phyloP scores from a whole-genome alignment of 1,284 basidiomycete genomes.

The Ganoderma meredithae region DNA sequence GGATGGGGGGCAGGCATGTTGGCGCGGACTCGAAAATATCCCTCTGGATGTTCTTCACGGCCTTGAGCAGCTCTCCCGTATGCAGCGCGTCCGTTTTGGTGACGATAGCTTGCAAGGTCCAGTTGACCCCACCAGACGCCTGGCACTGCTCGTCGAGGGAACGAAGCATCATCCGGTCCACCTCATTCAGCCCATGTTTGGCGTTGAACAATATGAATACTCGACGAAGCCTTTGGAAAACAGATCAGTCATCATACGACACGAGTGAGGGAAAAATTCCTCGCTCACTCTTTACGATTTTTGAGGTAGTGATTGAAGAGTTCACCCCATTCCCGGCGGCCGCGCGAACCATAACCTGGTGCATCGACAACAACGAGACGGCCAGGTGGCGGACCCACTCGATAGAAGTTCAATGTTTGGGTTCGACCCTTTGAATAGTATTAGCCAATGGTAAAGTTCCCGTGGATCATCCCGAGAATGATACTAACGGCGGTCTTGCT shows the following conservation, averaged over 20 bases:
- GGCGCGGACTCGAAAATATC: constrained; percentile 63
- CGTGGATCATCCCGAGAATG: constrained; percentile 2
- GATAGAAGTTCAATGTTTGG: constrained; percentile 73
- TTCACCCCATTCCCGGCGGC: constrained; percentile 75
- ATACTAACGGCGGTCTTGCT: constrained; percentile 72
- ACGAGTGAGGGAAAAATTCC: constrained; percentile 15
- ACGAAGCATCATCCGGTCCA: constrained; percentile 67
- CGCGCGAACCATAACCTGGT: constrained; percentile 79
- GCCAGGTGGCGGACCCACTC: constrained; percentile 61
- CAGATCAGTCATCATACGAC: constrained; percentile 1
- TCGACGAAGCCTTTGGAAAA: constrained; percentile 60
- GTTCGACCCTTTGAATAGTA: constrained; percentile 64
- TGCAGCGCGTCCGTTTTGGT: constrained; percentile 71
- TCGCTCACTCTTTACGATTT: constrained; percentile 62
- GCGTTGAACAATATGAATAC: constrained; percentile 76
- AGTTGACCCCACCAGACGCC: constrained; percentile 48
- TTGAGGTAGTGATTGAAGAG: constrained; percentile 70
- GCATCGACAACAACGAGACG: constrained; percentile 75
- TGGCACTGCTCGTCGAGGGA: constrained; percentile 53
- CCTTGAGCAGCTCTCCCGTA: constrained; percentile 39
- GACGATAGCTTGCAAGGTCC: constrained; percentile 73
- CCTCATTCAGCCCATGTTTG: constrained; percentile 63
- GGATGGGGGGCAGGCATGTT: constrained; percentile 66
- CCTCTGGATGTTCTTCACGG: constrained; percentile 40
- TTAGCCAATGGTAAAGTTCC: background rate